Evolutionary conservation across 2,329 filamentous ascomycete species (phyloP).

Genomic region (Penicillium hesseltinei): DNA sequence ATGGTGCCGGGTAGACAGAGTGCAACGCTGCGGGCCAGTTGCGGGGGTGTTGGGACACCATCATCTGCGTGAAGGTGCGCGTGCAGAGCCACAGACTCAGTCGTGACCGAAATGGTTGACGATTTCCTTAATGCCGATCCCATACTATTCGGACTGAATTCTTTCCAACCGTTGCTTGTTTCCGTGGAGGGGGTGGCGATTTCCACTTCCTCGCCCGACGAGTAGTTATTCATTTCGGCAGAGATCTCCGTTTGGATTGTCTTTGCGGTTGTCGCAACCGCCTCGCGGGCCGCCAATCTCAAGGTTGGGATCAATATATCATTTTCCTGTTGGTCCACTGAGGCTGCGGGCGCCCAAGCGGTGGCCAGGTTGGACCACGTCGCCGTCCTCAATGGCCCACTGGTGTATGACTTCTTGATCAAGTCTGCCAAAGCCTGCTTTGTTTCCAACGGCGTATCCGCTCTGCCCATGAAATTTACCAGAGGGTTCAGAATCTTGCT

Average conservation of each 20-base stretch:
- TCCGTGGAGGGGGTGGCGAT: conserved; percentile 6
- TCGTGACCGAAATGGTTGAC: conserved; percentile 44
- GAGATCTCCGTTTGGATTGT: conserved; percentile 45
- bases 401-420: conserved; percentile 41
- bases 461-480: conserved; percentile 33
- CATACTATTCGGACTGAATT: conserved; percentile 27
- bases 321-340: conserved; percentile 38
- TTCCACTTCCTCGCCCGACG: conserved; percentile 13
- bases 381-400: conserved; percentile 38
- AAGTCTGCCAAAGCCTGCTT: conserved; percentile 35
- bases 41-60: conserved; percentile 33
- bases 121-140: conserved; percentile 34
- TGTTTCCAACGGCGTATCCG: conserved; percentile 27
- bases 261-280: conserved; percentile 38
- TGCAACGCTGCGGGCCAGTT: conserved; percentile 37
- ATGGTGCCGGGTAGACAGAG: conserved; percentile 36
- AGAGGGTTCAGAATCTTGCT: conserved; percentile 40
- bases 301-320: conserved; percentile 45
- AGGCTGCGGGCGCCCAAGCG: conserved; percentile 39
- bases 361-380: conserved; percentile 41
- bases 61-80: conserved; percentile 26
- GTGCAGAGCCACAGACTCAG: conserved; percentile 38
- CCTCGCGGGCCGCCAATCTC: conserved; percentile 42
- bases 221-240: conserved; percentile 23
- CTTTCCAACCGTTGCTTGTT: conserved; percentile 20